Conservation (phyloP, 1,284 basidiomycete genomes). For the Puccinia horiana region DNA sequence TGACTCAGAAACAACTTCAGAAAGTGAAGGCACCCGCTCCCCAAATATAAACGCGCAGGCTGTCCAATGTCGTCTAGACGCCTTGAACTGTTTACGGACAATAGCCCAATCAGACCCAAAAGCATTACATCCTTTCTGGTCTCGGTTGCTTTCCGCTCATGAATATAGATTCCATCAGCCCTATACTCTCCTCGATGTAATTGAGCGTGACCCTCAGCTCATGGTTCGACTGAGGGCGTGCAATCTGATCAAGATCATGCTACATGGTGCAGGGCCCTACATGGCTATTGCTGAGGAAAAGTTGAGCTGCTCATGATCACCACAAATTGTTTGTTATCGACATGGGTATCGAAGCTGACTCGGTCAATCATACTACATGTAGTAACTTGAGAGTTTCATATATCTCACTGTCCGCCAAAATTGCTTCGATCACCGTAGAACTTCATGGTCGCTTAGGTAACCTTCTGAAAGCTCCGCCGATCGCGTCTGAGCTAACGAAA, state of each 20-base stretch:
- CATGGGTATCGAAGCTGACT: neutral
- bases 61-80: slow-evolving; percentile 42
- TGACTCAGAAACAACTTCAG: slow-evolving; percentile 22
- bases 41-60: slow-evolving; percentile 9
- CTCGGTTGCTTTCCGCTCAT: slow-evolving; percentile 34
- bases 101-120: slow-evolving; percentile 42
- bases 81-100: slow-evolving; percentile 28
- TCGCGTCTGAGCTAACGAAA: slow-evolving; percentile 27
- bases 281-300: slow-evolving; percentile 45
- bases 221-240: slow-evolving; percentile 44
- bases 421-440: slow-evolving; percentile 42
- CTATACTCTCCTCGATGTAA: slow-evolving; percentile 37
- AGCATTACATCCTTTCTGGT: slow-evolving; percentile 48
- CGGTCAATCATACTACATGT: neutral
- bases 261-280: slow-evolving; percentile 25
- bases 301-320: slow-evolving; percentile 6
- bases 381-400: slow-evolving; percentile 44
- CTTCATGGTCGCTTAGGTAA: slow-evolving; percentile 34
- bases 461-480: slow-evolving; percentile 3
- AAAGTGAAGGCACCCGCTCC: neutral
- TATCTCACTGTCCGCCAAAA: slow-evolving; percentile 47
- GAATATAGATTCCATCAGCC: slow-evolving; percentile 32
- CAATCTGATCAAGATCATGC: slow-evolving; percentile 1
- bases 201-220: slow-evolving; percentile 40
- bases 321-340: neutral